Base-by-base conservation (phyloP, 2,329 filamentous ascomycete genomes). In the Cladophialophora exuberans region DNA sequence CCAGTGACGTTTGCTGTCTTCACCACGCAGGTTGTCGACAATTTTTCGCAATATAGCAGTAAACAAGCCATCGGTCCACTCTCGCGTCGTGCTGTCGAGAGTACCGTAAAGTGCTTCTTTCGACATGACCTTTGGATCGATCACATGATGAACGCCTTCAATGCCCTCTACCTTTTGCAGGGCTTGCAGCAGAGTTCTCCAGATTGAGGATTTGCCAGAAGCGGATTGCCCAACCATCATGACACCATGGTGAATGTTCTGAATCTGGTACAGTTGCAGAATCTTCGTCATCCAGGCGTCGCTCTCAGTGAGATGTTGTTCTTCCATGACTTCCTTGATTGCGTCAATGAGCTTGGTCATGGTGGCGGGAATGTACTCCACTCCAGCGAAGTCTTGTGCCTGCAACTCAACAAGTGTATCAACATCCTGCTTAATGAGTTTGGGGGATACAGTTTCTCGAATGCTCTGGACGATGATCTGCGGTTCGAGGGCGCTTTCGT, bases 151-250 rank as follows among this genome's bases (percentile, higher is more conserved):
- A 41, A 99, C 90, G 26, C 95, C 94, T 72, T 99, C 95, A 5
- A 95, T 81, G 20, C 87, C 87, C 70, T 99, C 94, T 11, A 96
- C 89, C 66, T 88, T 85, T 66, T 97, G 93, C 55, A 99, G 76
- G 13, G 95, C 94, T 66, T 95, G 89, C 17, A 99, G 82, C 47
- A 99, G 80, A 36, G 96, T 85, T 67, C 89, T 91, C 94, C 95
- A 99, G 4, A 94, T 89, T 1, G 89, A 86, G 35, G 94, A 97
- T 76, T 99, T 99, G 69, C 95, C 95, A 41, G 93, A 88, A n/a
- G 95, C 94, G 25, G 95, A 97, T 68, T 90, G 91, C 60, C 94
- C 94, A 7, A 99, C 94, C 94, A 99, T 97, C 95, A 99, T 99
- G 23, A 99, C 94, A 87, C 94, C 94, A 65, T 99, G 94, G 68